Evolutionary conservation across 495 filamentous ascomycete species (phyloP).

Genomic region (Poronia punctata): DNA sequence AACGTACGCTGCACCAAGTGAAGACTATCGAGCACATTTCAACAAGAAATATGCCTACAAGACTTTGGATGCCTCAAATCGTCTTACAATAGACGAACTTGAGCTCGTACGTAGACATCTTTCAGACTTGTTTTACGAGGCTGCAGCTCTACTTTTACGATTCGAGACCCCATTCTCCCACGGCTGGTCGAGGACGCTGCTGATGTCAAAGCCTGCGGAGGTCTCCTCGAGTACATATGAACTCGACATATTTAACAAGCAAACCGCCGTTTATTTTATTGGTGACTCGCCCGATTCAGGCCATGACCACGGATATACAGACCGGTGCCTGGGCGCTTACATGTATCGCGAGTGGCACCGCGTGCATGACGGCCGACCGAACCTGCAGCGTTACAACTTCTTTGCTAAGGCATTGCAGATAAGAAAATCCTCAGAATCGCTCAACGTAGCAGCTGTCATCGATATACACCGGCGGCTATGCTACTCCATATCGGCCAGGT

Average conservation of each 20-base stretch:
- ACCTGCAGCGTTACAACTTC: constrained; percentile 16
- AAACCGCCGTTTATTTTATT: constrained; percentile 17
- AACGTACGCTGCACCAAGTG: constrained; percentile 9
- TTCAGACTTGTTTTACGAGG: constrained; percentile 15
- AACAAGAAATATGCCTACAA: constrained; percentile 18
- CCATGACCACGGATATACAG: constrained; percentile 11
- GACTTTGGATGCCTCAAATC: constrained; percentile 9
- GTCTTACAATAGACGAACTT: constrained; percentile 14
- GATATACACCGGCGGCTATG: constrained; percentile 10
- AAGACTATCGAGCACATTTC: constrained; percentile 2
- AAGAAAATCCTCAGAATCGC: constrained; percentile 6
- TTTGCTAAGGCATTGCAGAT: constrained; percentile 16
- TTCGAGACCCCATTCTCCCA: constrained; percentile 6
- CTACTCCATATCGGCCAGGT: constrained; percentile 5
- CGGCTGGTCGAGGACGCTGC: constrained; percentile 11
- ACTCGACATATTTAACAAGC: constrained; percentile 15
- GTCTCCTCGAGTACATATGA: constrained; percentile 9
- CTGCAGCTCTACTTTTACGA: constrained; percentile 5
- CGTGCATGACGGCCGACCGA: constrained; percentile 14
- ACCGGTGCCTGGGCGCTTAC: constrained; percentile 14
- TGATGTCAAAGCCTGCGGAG: constrained; percentile 11
- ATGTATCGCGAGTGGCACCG: constrained; percentile 15
- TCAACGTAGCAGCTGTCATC: constrained; percentile 11
- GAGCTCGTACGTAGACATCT: constrained; percentile 14
- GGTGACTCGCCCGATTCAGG: constrained; percentile 8